Evolutionary conservation across 176 grass and related monocot genomes (phyloP).

Genomic region (Avena eriantha): DNA sequence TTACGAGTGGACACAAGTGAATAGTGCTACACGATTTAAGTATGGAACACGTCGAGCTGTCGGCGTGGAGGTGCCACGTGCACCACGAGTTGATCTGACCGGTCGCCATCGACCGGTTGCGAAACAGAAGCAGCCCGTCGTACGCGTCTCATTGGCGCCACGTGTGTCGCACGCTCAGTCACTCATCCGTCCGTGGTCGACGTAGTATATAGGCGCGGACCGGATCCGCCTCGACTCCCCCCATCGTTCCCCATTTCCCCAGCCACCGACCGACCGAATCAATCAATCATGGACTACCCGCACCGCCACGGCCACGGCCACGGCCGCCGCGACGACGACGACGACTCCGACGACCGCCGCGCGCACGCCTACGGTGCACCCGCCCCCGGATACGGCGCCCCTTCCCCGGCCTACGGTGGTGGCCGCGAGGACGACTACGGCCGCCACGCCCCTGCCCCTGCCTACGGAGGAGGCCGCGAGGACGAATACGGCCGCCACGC

Average conservation of each 20-base stretch:
- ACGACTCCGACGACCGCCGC: background rate
- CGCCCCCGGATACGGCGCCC: background rate
- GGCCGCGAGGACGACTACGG: background rate
- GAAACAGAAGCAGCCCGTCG: background rate
- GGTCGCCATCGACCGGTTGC: background rate
- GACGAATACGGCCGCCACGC: background rate
- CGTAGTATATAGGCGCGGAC: background rate
- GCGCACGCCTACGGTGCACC: background rate
- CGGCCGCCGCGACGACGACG: conserved; percentile 16
- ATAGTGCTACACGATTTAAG: background rate
- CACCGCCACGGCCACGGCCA: conserved; percentile 24
- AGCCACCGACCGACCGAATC: background rate
- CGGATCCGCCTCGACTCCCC: background rate
- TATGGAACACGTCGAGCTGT: background rate
- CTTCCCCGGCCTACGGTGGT: background rate
- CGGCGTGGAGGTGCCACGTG: background rate
- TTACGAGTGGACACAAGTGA: too few species aligned
- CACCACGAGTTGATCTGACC: background rate
- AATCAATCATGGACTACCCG: background rate
- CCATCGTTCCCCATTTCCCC: background rate
- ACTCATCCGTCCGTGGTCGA: background rate
- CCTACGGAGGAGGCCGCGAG: background rate
- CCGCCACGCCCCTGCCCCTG: background rate
- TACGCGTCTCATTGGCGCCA: background rate
- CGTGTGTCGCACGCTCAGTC: background rate